Percentiles rank a stretch among this genome's conserved stretches.
Evolutionary conservation across 2,329 filamentous ascomycete species (phyloP).

Genomic region (Coleophoma eucalyptorum): DNA sequence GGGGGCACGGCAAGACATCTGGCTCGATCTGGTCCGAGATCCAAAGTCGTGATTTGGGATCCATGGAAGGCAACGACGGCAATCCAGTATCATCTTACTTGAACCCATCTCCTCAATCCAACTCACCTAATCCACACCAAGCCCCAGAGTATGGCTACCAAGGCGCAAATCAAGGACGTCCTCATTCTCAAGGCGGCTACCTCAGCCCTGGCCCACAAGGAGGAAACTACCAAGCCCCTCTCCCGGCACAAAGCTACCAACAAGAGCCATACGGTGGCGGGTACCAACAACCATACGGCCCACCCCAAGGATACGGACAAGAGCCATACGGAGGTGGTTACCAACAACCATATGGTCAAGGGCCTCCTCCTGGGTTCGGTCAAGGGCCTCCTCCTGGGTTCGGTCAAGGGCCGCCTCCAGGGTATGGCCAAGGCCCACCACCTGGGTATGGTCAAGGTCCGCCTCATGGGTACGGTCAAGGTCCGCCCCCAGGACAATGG

Average conservation of each 20-base stretch:
- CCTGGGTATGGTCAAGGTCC: constrained; percentile 8
- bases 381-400: background rate
- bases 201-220: constrained; percentile 13
- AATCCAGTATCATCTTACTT: constrained; percentile 25
- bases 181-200: constrained; percentile 16
- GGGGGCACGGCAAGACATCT: constrained; percentile 51
- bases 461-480: constrained; percentile 3
- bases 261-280: constrained; percentile 2
- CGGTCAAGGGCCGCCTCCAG: constrained; percentile 1
- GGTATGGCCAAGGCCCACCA: background rate
- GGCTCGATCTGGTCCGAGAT: constrained; percentile 61
- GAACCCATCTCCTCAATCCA: constrained; percentile 14
- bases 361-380: background rate
- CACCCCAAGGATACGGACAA: background rate
- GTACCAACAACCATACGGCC: background rate
- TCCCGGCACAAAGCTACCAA: constrained; percentile 11
- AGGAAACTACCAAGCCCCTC: constrained; percentile 13
- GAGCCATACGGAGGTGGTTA: background rate
- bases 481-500: constrained; percentile 3
- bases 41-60: constrained; percentile 51
- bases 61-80: constrained; percentile 47
- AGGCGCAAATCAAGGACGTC: constrained; percentile 15
- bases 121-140: constrained; percentile 15
- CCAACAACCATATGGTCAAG: constrained; percentile 2
- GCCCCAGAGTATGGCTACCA: constrained; percentile 22